These are phyloP conservation scores for Cryomyces minteri DNA, from an alignment of 495 filamentous ascomycete genomes.

Conservation along the genomic window DNA sequence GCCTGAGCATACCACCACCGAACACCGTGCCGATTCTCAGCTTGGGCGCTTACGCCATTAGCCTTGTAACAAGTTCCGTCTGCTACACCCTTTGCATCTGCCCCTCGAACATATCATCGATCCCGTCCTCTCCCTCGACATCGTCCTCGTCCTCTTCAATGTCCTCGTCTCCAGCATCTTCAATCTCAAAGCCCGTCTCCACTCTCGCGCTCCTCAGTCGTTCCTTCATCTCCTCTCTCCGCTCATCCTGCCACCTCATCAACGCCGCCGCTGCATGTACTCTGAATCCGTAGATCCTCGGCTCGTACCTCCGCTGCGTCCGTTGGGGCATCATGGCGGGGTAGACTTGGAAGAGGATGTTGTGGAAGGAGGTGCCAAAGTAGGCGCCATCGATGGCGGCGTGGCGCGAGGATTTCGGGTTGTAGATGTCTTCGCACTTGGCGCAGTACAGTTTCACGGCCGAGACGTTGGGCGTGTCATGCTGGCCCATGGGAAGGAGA, in stretches of 20 bases:
- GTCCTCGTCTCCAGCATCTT: slow-evolving; percentile 31
- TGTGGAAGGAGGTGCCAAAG: slow-evolving; percentile 95
- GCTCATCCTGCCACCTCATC: slow-evolving; percentile 72
- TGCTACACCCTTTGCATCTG: neutral
- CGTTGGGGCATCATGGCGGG: slow-evolving; percentile 75
- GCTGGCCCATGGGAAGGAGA: slow-evolving; percentile 80
- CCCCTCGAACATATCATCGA: slow-evolving; percentile 17
- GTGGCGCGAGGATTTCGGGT: slow-evolving; percentile 94
- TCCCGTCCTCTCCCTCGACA: slow-evolving; percentile 12
- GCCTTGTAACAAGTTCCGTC: too few relatives aligned
- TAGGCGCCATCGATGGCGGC: slow-evolving; percentile 91
- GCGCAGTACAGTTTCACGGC: slow-evolving; percentile 93
- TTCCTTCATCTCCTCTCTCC: slow-evolving; percentile 60
- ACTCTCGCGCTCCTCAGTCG: slow-evolving; percentile 37
- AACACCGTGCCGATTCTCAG: too few relatives aligned
- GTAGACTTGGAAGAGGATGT: slow-evolving; percentile 97
- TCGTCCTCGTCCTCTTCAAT: slow-evolving; percentile 23
- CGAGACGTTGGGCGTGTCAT: slow-evolving; percentile 66
- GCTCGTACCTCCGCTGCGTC: slow-evolving; percentile 67
- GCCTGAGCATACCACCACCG: too few relatives aligned
- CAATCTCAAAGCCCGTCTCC: slow-evolving; percentile 36
- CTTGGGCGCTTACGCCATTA: too few relatives aligned
- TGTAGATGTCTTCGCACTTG: slow-evolving; percentile 95
- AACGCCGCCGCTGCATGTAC: slow-evolving; percentile 81
- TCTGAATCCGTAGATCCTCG: slow-evolving; percentile 83